Base-by-base conservation (phyloP, 2,329 filamentous ascomycete genomes). In the Colletotrichum cuscutae region DNA sequence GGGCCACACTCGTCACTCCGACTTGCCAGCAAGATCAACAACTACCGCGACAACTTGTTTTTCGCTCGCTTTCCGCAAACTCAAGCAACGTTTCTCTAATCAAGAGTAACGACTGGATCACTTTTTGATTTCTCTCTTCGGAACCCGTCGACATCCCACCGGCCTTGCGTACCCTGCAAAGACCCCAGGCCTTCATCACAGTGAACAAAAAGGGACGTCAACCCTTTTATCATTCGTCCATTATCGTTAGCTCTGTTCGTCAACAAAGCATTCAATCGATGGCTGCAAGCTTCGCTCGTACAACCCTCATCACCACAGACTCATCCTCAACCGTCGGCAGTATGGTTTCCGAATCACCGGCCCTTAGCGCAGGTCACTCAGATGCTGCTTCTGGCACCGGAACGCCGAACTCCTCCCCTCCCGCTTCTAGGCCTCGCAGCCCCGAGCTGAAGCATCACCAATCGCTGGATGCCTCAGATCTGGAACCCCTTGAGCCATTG, bases 371-470 rank as follows among this genome's bases (percentile, higher is more conserved):
- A 13, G 68, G 65, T 13, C 73, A 73, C 56, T 75, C 74, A 19
- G 72, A 74, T n/a, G 72, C 68, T 42, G 72, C 60, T 35, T 75
- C 74, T 19, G 32, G 64, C 65, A 63, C 32, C 53, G 74, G 72
- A n/a, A 75, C 74, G 1, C 74, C 74, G 26, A 74, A 73, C 65
- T 74, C 72, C 32, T 69, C 74, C 7, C 72, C 74, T n/a, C 74
- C 74, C 26, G 72, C 62, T 28, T 75, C 74, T 12, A 64, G 74
- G 24, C 61, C 74, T 57, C 69, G 72, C 60, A 75, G 74, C 49
- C 74, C 74, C 26, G 72, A 74, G 49, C 52, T 67, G 24, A 73
- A 73, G 71, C 49, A 62, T 13, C 32, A 68, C 2, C 53, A 30
- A 19, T 57, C 64, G 0, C 26, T 42, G 5, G 49, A n/a, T 26